phyloP scores from a whole-genome alignment of 192 early-diverging fungal species.

The Coemansia sp. region DNA sequence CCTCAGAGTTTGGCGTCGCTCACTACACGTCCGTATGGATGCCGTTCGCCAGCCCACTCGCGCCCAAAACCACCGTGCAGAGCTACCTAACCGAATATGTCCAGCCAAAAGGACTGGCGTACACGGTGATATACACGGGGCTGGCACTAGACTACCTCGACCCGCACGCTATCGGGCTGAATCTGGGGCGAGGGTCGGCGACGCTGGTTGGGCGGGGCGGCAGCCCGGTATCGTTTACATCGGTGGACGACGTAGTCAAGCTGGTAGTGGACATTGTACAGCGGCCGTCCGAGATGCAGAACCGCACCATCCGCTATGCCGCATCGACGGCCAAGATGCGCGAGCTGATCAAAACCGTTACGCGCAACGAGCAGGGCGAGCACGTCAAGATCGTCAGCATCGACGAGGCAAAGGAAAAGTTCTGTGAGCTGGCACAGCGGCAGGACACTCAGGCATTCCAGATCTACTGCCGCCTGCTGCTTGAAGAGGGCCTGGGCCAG shows the following conservation, averaged over 20 bases:
- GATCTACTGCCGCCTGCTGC: constrained; percentile 30
- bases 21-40: constrained; percentile 23
- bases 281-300: constrained; percentile 31
- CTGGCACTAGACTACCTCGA: constrained; percentile 42
- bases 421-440: constrained; percentile 20
- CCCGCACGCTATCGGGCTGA: constrained; percentile 26
- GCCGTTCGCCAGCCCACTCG: constrained; percentile 37
- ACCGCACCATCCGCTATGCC: constrained; percentile 26
- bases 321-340: constrained; percentile 32
- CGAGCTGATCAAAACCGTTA: constrained; percentile 34
- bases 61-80: constrained; percentile 16
- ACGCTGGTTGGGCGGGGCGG: constrained; percentile 44
- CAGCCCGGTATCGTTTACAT: constrained; percentile 24
- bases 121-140: constrained; percentile 39
- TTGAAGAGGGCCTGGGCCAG: constrained; percentile 43
- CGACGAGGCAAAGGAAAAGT: constrained; percentile 23
- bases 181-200: constrained; percentile 8
- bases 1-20: constrained; percentile 39
- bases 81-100: constrained; percentile 11
- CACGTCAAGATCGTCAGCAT: constrained; percentile 24
- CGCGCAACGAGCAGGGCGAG: constrained; percentile 22
- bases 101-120: constrained; percentile 10
- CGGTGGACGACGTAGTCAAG: constrained; percentile 10
- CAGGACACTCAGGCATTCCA: constrained; percentile 29
- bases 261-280: constrained; percentile 19